phyloP scores from a whole-genome alignment of 108 stramenopile genomes.

The Cyclotella atomus region DNA sequence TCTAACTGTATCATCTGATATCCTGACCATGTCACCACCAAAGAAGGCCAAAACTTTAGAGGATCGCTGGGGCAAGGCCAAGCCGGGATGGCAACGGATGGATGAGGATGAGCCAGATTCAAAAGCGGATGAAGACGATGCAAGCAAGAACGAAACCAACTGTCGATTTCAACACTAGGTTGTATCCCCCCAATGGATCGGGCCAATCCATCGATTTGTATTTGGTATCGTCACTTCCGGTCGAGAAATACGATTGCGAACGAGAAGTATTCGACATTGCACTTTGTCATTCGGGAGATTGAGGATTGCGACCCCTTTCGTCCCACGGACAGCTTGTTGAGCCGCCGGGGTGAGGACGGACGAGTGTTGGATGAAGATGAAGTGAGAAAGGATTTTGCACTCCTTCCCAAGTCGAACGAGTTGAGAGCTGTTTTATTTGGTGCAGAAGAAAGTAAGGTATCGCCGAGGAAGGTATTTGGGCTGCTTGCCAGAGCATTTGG shows the following conservation, averaged over 20 bases:
- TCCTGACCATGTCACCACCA: too few relatives aligned
- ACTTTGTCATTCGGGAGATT: neutral
- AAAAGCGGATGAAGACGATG: too few relatives aligned
- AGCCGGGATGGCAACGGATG: too few relatives aligned
- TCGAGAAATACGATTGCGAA: neutral
- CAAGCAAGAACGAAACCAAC: too few relatives aligned
- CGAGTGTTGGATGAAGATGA: neutral
- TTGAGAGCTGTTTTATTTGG: neutral
- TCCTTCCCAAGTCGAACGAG: neutral
- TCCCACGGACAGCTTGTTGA: neutral
- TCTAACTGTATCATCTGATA: too few relatives aligned
- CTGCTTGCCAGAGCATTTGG: neutral
- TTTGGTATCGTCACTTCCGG: neutral
- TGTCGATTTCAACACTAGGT: neutral
- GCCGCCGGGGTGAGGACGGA: too few relatives aligned
- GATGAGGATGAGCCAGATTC: too few relatives aligned
- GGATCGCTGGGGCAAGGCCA: too few relatives aligned
- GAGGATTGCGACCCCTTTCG: neutral
- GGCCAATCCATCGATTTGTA: neutral
- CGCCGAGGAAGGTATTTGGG: neutral
- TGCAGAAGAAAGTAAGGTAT: neutral
- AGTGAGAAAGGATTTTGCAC: neutral
- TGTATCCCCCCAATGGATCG: neutral
- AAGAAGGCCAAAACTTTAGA: too few relatives aligned
- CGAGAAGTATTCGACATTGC: conserved; percentile 7